Evolutionary conservation across 257 asterid genomes (phyloP).

Genomic region (Solanum lignicaule): DNA sequence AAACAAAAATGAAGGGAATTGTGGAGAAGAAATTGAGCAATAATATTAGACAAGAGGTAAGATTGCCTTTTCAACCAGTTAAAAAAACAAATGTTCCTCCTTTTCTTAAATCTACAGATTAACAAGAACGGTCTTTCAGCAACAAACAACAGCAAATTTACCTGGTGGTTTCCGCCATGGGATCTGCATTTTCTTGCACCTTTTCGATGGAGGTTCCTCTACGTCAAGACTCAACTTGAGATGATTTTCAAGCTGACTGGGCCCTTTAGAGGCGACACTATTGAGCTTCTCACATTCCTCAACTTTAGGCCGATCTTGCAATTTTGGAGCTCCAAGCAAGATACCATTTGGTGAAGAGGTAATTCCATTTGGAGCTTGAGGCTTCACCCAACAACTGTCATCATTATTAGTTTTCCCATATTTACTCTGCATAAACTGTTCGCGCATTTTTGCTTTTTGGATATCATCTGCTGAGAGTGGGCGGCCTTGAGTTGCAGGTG

Average conservation of each 20-base stretch:
- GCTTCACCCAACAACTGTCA: conserved; percentile 25
- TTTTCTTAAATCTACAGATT: neutral
- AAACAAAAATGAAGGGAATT: neutral
- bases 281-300: conserved; percentile 21
- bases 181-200: conserved; percentile 54
- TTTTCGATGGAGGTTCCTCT: conserved; percentile 60
- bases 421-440: conserved; percentile 72
- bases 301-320: conserved; percentile 3
- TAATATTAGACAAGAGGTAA: neutral
- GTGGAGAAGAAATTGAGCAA: neutral
- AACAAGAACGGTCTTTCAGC: neutral
- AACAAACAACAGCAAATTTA: conserved; percentile 28
- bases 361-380: conserved; percentile 40
- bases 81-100: neutral
- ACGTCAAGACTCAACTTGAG: conserved; percentile 18
- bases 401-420: conserved; percentile 44
- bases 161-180: conserved; percentile 83
- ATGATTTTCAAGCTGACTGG: conserved; percentile 27
- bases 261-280: conserved; percentile 8
- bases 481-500: conserved; percentile 58
- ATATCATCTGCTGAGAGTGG: conserved; percentile 99
- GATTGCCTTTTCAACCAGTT: neutral
- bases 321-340: conserved; percentile 20
- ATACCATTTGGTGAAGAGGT: conserved; percentile 25
- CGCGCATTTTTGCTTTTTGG: conserved; percentile 97